Conservation (phyloP, 2,329 filamentous ascomycete genomes). For the Trichoderma sp. region DNA sequence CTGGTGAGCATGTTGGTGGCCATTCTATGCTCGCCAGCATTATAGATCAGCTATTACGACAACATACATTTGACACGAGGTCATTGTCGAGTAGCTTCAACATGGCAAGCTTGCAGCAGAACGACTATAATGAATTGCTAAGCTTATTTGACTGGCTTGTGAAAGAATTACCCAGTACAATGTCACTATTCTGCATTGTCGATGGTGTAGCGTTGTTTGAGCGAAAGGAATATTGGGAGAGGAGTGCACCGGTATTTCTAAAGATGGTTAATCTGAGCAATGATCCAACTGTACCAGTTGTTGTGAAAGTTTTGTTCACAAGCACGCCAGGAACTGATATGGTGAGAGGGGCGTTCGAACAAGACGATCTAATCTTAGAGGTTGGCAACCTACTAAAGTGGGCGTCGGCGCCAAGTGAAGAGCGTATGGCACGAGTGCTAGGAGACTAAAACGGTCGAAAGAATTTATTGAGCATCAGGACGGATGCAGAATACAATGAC, state of each 20-base stretch:
- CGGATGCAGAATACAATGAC: neutral
- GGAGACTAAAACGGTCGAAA: neutral
- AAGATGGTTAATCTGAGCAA: neutral
- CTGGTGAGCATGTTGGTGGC: neutral
- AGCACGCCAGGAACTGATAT: constrained; percentile 21
- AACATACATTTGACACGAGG: constrained; percentile 14
- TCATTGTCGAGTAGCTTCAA: neutral
- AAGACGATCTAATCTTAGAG: constrained; percentile 20
- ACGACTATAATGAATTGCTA: neutral
- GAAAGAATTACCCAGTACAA: neutral
- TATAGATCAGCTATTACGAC: constrained; percentile 20
- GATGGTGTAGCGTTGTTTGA: neutral
- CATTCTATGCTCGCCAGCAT: constrained; percentile 17
- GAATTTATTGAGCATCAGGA: neutral
- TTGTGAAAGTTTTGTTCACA: constrained; percentile 24
- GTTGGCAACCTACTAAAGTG: constrained; percentile 20
- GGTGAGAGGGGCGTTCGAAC: constrained; percentile 20
- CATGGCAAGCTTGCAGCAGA: neutral
- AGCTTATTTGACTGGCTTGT: neutral
- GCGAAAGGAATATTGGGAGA: neutral
- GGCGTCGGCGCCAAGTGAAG: constrained; percentile 9
- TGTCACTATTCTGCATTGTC: neutral
- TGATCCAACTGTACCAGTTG: neutral
- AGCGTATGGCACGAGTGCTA: neutral
- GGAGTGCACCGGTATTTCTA: neutral